These are phyloP conservation scores for Trametes sanguinea DNA, from an alignment of 768 basidiomycete species.

Conservation along the genomic window DNA sequence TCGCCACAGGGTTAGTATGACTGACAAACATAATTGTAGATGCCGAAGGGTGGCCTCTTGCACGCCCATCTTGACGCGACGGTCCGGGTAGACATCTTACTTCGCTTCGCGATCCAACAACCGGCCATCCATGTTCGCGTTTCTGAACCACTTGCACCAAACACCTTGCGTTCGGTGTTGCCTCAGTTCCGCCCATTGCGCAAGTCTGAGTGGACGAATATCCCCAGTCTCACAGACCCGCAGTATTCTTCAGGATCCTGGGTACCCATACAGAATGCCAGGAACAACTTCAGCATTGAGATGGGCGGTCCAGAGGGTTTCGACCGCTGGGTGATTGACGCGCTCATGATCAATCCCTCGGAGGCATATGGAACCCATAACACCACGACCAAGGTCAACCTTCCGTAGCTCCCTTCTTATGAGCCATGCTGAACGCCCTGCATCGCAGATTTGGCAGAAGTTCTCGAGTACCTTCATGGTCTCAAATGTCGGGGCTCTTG, in stretches of 20 bases:
- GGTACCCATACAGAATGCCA: conserved; percentile 57
- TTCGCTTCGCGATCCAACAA: conserved; percentile 56
- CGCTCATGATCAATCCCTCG: conserved; percentile 66
- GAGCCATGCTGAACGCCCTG: not conserved
- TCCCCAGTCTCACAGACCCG: conserved; percentile 41
- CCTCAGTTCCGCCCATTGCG: conserved; percentile 60
- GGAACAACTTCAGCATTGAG: conserved; percentile 48
- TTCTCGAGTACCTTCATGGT: conserved; percentile 58
- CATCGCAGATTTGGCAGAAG: conserved; percentile 70
- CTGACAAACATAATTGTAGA: conserved; percentile 39
- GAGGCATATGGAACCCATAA: conserved; percentile 77
- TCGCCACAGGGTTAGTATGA: not conserved
- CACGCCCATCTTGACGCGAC: conserved; percentile 79
- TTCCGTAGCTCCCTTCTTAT: not conserved
- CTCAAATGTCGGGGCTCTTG: conserved; percentile 44
- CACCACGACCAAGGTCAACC: conserved; percentile 59
- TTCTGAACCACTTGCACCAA: conserved; percentile 39
- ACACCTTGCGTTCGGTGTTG: conserved; percentile 43
- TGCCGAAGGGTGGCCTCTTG: conserved; percentile 80
- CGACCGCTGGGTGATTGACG: conserved; percentile 62
- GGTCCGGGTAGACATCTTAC: conserved; percentile 54
- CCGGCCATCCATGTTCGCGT: conserved; percentile 62
- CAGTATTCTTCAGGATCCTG: conserved; percentile 50
- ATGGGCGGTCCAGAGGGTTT: conserved; percentile 68
- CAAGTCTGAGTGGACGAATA: conserved; percentile 25